Evolutionary conservation across 2,329 filamentous ascomycete genomes (phyloP), one percentile per base, ranked within the genome.

Genomic region (Didymella keratinophila): DNA sequence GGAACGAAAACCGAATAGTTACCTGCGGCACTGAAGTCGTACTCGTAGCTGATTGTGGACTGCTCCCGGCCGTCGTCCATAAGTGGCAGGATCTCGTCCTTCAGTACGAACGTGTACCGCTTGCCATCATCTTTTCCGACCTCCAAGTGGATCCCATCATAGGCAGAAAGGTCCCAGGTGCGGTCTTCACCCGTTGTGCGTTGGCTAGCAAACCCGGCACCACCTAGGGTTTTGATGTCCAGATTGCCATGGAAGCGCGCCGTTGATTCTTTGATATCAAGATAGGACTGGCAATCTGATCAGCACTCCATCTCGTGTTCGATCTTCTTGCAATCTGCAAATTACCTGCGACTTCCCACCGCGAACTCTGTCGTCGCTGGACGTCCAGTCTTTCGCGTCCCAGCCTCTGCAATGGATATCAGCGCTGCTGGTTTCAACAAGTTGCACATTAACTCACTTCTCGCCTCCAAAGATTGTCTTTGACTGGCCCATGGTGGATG

Each of bases 171-270:
- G 67, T 95, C 84, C 84, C 89, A 90, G 23, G 78, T 77, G 14
- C 82, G 76, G 37, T 83, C 78, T 8, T 87, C 85, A 37, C 76
- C 76, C 3, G 81, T 82, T 4, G 89, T 92, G 45, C 89, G 85
- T 73, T 94, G 92, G 4, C 88, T 91, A 10, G 91, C 91, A 71
- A 96, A 95, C 5, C 92, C 92, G 0, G 92, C 91, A 28, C 90
- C 91, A 25, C 91, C 91, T 0, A 95, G 85, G 0, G 90, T 87
- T 52, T 83, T 83, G 62, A 89, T 92, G 76, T 95, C 91, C 20
- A 95, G 82, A 23, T 81, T 80, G 2, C 92, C 91, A 63, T 85
- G 78, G 78, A 93, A 93, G 9, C 73, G 75, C 4, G 82, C 85
- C 4, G 72, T 75, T 2, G 71, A 64, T 10, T 61, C 64, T 20